Base-by-base conservation (phyloP, 495 filamentous ascomycete genomes). In the Trichoderma erinaceum region DNA sequence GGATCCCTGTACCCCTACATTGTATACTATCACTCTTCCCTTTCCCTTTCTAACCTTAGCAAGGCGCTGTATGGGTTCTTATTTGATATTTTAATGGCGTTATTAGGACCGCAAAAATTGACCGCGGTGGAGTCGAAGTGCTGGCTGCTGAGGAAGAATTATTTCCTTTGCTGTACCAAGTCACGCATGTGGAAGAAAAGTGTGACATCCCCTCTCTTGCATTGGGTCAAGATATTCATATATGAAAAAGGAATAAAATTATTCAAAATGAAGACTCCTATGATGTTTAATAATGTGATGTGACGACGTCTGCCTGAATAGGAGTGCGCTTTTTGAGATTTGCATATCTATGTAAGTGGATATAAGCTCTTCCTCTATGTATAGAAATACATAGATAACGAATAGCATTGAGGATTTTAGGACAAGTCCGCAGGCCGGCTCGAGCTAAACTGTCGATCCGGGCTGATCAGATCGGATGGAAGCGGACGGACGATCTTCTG, bases 181-280 rank as follows among this genome's bases (percentile, higher is more conserved):
- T 65, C 63, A 44, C 63, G 35, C 63, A 41, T 16, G 12, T 4
- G 63, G 35, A 23, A 52, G 21, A 52, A 52, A 41, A 12, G 63
- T 65, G 63, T 65, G 63, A 65, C 63, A 44, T 65, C 63, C 41
- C 63, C 63, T 65, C 63, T 65, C 63, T 65, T 65, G 63, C 15
- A 65, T 61, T 61, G 27, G 27, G 25, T 61, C 56, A 32, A 61
- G 56, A 61, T 48, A 48, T 38, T 48, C n/a, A 4, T 48, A n/a
- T 12, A 16, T 13, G 12, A 21, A 61, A 32, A 29, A 27, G 27
- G 5, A 61, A 29, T 61, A 61, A 61, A 61, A 61, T 29, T 32
- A 13, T 2, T 61, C 13, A 61, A 58, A 27, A 23, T 58, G 23
- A 23, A 61, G 11, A 29, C 27, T 25, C 7, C n/a, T 52, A 0